Conservation (phyloP, 1,139 yeast genomes). For the Candida neerlandica region DNA sequence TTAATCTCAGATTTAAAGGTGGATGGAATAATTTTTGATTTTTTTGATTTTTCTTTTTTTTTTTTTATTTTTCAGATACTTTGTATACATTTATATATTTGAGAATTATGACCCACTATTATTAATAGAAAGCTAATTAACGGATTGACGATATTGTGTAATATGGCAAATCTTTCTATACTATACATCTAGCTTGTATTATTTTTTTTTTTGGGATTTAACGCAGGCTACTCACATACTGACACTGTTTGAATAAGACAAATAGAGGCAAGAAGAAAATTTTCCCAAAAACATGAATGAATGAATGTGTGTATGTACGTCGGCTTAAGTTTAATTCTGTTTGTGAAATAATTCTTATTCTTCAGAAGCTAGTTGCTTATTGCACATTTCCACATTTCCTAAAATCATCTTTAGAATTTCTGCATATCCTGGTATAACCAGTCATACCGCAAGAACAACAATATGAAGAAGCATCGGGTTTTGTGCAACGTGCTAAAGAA, state of each 20-base stretch:
- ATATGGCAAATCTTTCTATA: conserved; percentile 2
- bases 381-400: neutral
- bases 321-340: neutral
- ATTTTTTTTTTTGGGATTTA: neutral
- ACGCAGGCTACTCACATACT: neutral
- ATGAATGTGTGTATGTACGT: neutral
- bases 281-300: neutral
- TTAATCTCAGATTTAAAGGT: neutral
- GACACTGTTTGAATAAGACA: neutral
- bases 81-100: conserved; percentile 1
- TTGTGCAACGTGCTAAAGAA: too few relatives aligned
- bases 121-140: neutral
- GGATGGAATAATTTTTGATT: neutral
- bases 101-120: conserved; percentile 1
- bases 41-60: neutral
- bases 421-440: neutral
- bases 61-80: neutral
- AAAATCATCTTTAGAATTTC: neutral
- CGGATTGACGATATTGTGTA: conserved; percentile 2
- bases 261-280: neutral
- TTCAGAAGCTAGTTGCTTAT: neutral
- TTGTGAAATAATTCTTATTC: neutral
- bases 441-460: neutral
- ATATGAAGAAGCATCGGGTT: neutral
- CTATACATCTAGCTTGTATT: neutral